Conservation (phyloP, 805 yeast species). For the Groenewaldozyma salmanticensis region DNA sequence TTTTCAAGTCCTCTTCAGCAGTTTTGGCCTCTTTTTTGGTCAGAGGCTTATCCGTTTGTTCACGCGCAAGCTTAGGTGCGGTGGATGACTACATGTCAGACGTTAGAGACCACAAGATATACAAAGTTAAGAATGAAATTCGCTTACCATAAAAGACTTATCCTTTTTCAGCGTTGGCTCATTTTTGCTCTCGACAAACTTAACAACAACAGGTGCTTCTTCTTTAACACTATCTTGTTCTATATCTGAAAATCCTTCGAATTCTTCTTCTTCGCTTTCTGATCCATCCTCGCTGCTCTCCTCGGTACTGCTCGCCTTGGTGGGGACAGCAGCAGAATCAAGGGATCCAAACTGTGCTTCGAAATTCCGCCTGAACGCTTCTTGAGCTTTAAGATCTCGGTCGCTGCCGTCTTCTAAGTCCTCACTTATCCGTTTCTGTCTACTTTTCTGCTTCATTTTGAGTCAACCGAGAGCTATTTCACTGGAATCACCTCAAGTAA, state of each 20-base stretch:
- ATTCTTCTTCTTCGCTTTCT: conserved; percentile 11
- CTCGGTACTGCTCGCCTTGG: not conserved
- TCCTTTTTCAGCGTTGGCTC: conserved; percentile 14
- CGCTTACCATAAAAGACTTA: conserved; percentile 22
- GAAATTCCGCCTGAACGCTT: conserved; percentile 18
- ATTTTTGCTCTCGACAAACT: conserved; percentile 23
- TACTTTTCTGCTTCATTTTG: too few relatives aligned
- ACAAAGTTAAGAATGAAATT: too few relatives aligned
- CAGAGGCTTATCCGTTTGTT: conserved; percentile 3
- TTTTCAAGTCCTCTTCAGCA: conserved; percentile 42
- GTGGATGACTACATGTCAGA: conserved; percentile 11
- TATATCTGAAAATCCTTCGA: conserved; percentile 16
- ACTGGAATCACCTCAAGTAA: too few relatives aligned
- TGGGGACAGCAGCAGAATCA: conserved; percentile 5
- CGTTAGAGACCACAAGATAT: too few relatives aligned
- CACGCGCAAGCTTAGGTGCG: conserved; percentile 24
- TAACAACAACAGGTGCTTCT: conserved; percentile 25
- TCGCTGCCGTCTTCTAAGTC: too few relatives aligned
- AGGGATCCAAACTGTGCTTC: conserved; percentile 29
- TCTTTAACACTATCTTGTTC: conserved; percentile 5
- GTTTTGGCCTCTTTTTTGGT: conserved; percentile 20
- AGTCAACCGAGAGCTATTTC: too few relatives aligned
- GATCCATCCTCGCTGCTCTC: not conserved
- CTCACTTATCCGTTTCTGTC: too few relatives aligned
- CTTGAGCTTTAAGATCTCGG: too few relatives aligned